These are phyloP conservation scores for Cercospora canescens DNA, from an alignment of 2,329 filamentous ascomycete genomes.

Conservation along the genomic window DNA sequence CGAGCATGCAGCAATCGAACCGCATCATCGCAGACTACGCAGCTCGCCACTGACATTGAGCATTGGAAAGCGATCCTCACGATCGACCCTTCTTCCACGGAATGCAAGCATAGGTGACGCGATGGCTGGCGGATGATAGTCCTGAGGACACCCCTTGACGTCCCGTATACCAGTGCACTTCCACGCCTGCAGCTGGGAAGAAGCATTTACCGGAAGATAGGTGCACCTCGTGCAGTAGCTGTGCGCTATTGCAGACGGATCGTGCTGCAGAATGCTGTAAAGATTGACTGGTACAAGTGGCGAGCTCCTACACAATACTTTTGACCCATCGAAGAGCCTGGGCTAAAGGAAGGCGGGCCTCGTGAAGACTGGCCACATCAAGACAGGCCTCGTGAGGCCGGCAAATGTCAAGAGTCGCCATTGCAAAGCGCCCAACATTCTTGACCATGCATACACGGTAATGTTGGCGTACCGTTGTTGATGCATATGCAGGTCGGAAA, in stretches of 20 bases:
- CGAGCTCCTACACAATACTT: neutral
- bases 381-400: no score
- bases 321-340: neutral
- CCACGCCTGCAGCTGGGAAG: neutral
- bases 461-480: neutral
- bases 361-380: neutral
- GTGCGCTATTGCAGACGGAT: neutral
- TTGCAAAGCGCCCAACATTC: neutral
- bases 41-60: no score
- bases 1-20: no score
- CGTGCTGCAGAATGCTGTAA: neutral
- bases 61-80: no score
- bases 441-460: neutral
- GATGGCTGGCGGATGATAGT: constrained; percentile 1
- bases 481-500: neutral
- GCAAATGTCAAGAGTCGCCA: no score
- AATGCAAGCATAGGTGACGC: no score
- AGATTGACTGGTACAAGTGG: neutral
- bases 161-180: neutral
- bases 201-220: neutral
- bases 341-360: neutral
- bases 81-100: no score
- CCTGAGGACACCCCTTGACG: constrained; percentile 1
- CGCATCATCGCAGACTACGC: no score
- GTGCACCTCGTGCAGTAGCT: neutral